Evolutionary conservation across 495 filamentous ascomycete genomes (phyloP).

Genomic region (Aspergillus conjunctus): DNA sequence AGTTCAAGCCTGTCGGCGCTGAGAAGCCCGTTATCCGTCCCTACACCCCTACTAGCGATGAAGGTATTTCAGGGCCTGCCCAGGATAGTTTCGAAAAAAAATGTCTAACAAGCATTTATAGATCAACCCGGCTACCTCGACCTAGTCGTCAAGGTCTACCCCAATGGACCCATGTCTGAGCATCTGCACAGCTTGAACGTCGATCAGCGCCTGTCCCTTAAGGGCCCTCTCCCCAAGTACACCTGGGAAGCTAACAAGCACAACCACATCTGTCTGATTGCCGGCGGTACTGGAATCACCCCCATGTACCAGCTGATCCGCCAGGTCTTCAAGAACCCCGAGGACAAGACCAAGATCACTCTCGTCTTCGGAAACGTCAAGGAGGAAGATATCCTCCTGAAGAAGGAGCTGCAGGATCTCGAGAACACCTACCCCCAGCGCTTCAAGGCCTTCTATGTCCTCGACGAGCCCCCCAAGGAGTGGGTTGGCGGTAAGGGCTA

Average conservation of each 20-base stretch:
- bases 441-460: slow-evolving; percentile 86
- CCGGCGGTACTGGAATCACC: slow-evolving; percentile 94
- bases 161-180: slow-evolving; percentile 84
- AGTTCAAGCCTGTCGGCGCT: slow-evolving; percentile 74
- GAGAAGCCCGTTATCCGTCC: slow-evolving; percentile 85
- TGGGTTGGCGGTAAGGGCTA: slow-evolving; percentile 77
- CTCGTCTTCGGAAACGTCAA: slow-evolving; percentile 85
- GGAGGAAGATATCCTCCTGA: slow-evolving; percentile 87
- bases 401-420: slow-evolving; percentile 75
- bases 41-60: slow-evolving; percentile 89
- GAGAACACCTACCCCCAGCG: slow-evolving; percentile 94
- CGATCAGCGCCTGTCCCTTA: slow-evolving; percentile 81
- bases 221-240: slow-evolving; percentile 95
- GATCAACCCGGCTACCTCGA: slow-evolving; percentile 79
- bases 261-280: slow-evolving; percentile 85
- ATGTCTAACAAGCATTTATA: slow-evolving; percentile 24
- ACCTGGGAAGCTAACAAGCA: slow-evolving; percentile 92
- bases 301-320: slow-evolving; percentile 87
- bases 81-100: background rate
- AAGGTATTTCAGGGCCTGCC: slow-evolving; percentile 54
- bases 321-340: slow-evolving; percentile 90
- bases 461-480: slow-evolving; percentile 81
- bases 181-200: slow-evolving; percentile 82
- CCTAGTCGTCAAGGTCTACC: slow-evolving; percentile 88
- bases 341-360: slow-evolving; percentile 95